These are phyloP conservation scores for Lasiosphaeris hirsuta DNA, from an alignment of 495 filamentous ascomycete genomes.

Conservation along the genomic window DNA sequence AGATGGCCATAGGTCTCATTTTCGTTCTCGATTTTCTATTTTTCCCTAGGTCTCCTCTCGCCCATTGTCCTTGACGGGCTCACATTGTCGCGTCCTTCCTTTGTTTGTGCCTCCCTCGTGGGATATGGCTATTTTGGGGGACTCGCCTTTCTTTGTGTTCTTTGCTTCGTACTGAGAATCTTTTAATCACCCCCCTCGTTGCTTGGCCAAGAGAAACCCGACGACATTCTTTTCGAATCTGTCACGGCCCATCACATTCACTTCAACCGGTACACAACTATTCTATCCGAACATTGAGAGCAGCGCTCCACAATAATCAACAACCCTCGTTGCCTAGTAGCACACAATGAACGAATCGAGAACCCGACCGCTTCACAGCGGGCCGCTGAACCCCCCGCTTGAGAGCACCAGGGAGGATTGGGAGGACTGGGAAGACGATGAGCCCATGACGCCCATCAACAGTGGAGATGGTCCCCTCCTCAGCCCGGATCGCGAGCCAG, in stretches of 20 bases:
- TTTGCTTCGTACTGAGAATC: conserved; percentile 1
- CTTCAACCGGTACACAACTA: neutral
- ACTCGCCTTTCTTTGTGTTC: conserved; percentile 10
- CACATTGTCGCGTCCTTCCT: conserved; percentile 14
- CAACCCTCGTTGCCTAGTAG: neutral
- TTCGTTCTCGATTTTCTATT: neutral
- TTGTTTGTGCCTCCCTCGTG: conserved; percentile 1
- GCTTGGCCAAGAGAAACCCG: neutral
- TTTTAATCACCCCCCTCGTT: neutral
- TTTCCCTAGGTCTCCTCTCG: neutral
- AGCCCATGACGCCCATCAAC: conserved; percentile 27
- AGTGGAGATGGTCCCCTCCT: conserved; percentile 28
- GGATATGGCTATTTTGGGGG: conserved; percentile 13
- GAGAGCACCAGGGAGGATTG: conserved; percentile 39
- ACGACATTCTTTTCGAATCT: neutral
- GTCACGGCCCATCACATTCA: neutral
- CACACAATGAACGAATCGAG: conserved; percentile 20
- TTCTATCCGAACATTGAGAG: neutral
- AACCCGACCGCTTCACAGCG: conserved; percentile 8
- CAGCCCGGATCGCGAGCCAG: conserved; percentile 16
- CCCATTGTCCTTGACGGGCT: conserved; percentile 9
- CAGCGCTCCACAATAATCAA: neutral
- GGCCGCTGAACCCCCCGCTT: neutral
- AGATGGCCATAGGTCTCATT: neutral
- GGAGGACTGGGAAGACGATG: conserved; percentile 48